phyloP scores from a whole-genome alignment of 352 stramenopile species.

The Phytophthora pinifolia region DNA sequence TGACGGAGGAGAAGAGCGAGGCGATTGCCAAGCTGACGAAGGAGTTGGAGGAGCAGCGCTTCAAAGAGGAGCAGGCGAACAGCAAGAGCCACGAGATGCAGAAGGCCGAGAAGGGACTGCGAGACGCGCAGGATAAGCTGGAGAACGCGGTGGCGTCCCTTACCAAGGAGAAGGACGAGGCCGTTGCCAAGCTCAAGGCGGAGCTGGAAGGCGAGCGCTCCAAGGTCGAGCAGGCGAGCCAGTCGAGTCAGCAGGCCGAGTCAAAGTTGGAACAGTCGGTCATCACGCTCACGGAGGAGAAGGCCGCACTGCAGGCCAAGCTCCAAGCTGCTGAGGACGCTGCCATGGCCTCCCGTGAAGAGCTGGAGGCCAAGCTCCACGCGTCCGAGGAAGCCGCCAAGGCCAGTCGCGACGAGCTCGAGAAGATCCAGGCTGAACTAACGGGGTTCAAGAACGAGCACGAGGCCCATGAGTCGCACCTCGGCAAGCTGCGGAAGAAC shows the following conservation, averaged over 20 bases:
- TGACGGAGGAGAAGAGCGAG: slow-evolving; percentile 29
- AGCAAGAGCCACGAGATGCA: slow-evolving; percentile 17
- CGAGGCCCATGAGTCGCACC: slow-evolving; percentile 45
- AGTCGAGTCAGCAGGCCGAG: slow-evolving; percentile 14
- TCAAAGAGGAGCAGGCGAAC: slow-evolving; percentile 16
- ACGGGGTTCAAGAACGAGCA: slow-evolving; percentile 38
- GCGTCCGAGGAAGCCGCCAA: slow-evolving; percentile 11
- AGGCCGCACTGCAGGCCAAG: slow-evolving; percentile 19
- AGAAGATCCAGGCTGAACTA: slow-evolving; percentile 33
- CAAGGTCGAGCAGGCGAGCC: slow-evolving; percentile 17
- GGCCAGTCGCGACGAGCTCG: slow-evolving; percentile 18
- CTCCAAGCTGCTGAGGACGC: slow-evolving; percentile 11
- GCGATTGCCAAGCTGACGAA: slow-evolving; percentile 23
- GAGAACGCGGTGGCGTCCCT: slow-evolving; percentile 20
- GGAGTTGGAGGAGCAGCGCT: slow-evolving; percentile 26
- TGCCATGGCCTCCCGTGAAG: slow-evolving; percentile 2
- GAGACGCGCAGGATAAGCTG: slow-evolving; percentile 29
- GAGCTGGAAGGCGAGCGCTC: slow-evolving; percentile 32
- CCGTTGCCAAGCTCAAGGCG: slow-evolving; percentile 27
- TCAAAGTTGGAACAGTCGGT: slow-evolving; percentile 25
- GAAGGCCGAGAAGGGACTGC: slow-evolving; percentile 25
- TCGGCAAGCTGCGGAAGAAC: slow-evolving; percentile 55
- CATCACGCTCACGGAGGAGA: slow-evolving; percentile 20
- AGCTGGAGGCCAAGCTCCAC: slow-evolving; percentile 14
- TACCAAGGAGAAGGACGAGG: slow-evolving; percentile 25